These are phyloP conservation scores for Fraxinus velutina DNA, from an alignment of 305 asterid species.

Conservation along the genomic window DNA sequence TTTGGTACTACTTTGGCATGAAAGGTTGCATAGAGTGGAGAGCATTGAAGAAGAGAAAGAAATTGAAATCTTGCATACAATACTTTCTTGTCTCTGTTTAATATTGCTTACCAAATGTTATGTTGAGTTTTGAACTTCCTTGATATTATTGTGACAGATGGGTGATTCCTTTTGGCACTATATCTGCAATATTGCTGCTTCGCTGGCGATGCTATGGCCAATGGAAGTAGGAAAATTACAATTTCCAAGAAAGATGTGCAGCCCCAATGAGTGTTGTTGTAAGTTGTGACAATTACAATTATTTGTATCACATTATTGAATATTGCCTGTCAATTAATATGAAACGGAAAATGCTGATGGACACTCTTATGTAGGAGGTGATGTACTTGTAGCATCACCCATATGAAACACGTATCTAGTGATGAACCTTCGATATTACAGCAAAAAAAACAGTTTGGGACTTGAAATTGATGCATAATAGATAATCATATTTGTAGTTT, in stretches of 20 bases:
- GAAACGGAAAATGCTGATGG: too few relatives aligned
- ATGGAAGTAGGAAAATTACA: constrained; percentile 52
- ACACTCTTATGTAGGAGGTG: too few relatives aligned
- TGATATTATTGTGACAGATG: constrained; percentile 52
- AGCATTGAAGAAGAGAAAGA: not conserved
- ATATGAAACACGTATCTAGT: too few relatives aligned
- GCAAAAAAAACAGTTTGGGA: not conserved
- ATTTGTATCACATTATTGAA: too few relatives aligned
- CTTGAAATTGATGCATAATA: not conserved
- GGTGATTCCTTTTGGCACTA: constrained; percentile 66
- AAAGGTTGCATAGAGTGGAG: not conserved
- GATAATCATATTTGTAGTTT: not conserved
- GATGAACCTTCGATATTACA: too few relatives aligned
- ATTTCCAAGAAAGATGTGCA: constrained; percentile 4
- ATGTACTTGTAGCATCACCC: too few relatives aligned
- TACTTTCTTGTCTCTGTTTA: not conserved
- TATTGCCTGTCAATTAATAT: too few relatives aligned
- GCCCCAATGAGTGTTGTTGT: not conserved
- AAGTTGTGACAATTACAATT: constrained; percentile 30
- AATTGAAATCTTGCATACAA: not conserved
- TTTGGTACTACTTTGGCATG: not conserved
- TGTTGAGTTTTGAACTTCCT: not conserved
- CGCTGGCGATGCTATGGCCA: constrained; percentile 63
- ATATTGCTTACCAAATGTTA: not conserved
- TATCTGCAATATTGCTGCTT: constrained; percentile 46